These are phyloP conservation scores for Pseudogymnoascus sp. DNA, from an alignment of 2,329 filamentous ascomycete genomes.

Conservation along the genomic window DNA sequence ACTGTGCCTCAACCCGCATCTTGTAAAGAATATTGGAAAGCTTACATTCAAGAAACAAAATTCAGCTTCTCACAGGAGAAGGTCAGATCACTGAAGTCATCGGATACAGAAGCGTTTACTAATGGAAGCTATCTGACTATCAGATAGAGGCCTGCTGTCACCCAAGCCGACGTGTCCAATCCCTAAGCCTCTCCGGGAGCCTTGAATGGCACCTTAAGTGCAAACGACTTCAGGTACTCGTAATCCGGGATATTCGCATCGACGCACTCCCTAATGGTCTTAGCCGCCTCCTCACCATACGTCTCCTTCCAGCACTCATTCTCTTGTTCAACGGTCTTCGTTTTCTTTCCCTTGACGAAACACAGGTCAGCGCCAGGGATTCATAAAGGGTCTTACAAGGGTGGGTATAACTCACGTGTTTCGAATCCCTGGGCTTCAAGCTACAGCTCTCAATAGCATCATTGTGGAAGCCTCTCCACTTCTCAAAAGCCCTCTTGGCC, in stretches of 20 bases:
- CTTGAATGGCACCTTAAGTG: conserved; percentile 42
- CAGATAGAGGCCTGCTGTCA: not conserved
- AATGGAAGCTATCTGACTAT: conserved; percentile 1
- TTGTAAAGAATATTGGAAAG: not conserved
- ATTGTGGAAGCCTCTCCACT: conserved; percentile 96
- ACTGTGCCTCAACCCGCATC: not conserved
- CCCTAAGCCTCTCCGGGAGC: conserved; percentile 10
- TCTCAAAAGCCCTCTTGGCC: conserved; percentile 74
- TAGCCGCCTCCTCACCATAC: conserved; percentile 63
- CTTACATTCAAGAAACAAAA: not conserved
- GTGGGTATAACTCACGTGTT: conserved; percentile 41
- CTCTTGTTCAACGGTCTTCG: conserved; percentile 56
- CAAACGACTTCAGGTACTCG: conserved; percentile 74
- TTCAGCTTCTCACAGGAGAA: not conserved
- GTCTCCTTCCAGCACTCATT: conserved; percentile 65
- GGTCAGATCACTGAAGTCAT: not conserved
- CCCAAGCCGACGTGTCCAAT: conserved; percentile 14
- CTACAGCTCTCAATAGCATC: conserved; percentile 80
- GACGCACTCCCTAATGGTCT: conserved; percentile 61
- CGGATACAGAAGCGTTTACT: not conserved
- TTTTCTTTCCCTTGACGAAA: conserved; percentile 42
- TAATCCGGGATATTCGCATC: conserved; percentile 66
- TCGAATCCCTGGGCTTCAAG: conserved; percentile 60
- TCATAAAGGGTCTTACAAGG: not conserved
- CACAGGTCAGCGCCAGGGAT: conserved; percentile 10